These are phyloP conservation scores for Cotoneaster glaucophyllus DNA, from an alignment of 306 rosid genomes.

Conservation along the genomic window DNA sequence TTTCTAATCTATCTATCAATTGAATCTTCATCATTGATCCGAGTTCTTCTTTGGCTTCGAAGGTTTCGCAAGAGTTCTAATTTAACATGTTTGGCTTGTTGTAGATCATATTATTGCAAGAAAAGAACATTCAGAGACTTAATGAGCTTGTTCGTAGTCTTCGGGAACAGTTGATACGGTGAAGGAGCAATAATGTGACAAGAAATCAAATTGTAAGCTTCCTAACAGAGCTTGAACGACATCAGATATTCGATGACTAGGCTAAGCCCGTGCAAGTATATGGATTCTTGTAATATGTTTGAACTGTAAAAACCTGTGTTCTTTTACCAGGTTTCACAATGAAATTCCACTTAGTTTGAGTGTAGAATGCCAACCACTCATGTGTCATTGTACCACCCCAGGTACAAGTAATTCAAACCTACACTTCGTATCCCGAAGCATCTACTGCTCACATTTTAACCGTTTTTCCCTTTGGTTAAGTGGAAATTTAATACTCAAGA, in stretches of 20 bases:
- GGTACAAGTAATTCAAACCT: neutral
- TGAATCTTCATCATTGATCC: neutral
- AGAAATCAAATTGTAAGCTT: slow-evolving; percentile 38
- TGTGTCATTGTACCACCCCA: neutral
- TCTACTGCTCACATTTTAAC: neutral
- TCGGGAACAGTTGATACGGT: slow-evolving; percentile 52
- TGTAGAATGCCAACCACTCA: neutral
- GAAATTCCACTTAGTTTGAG: neutral
- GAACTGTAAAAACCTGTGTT: neutral
- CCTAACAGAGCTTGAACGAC: slow-evolving; percentile 49
- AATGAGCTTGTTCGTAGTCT: slow-evolving; percentile 68
- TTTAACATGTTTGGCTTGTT: slow-evolving; percentile 4
- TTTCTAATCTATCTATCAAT: neutral
- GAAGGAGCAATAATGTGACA: slow-evolving; percentile 46
- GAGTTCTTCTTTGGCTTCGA: neutral
- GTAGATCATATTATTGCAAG: slow-evolving; percentile 70
- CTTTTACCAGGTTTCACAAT: neutral
- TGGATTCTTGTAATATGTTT: slow-evolving; percentile 4
- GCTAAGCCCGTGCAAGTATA: neutral
- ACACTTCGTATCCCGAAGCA: neutral
- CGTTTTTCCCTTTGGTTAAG: too few species aligned
- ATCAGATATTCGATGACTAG: slow-evolving; percentile 52
- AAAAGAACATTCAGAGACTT: slow-evolving; percentile 61
- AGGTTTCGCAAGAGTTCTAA: slow-evolving; percentile 1
- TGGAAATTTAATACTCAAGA: too few species aligned